Percentiles rank a stretch among this genome's conserved stretches.
Evolutionary conservation across 2,329 filamentous ascomycete genomes (phyloP).

Genomic region (Ampelomyces quisqualis): DNA sequence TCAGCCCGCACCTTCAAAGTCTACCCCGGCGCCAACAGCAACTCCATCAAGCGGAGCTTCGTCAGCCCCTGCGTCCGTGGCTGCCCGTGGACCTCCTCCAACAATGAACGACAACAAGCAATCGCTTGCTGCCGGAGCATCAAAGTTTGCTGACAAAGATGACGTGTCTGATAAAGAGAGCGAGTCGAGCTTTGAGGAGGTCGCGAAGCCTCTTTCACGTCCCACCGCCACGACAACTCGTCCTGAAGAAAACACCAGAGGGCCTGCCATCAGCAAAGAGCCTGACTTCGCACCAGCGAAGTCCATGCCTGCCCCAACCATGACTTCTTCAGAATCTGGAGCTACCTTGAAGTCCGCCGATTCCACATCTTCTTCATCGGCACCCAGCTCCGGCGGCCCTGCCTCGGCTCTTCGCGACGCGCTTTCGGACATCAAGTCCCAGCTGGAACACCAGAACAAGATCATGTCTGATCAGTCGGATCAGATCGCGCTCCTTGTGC

Average conservation of each 20-base stretch:
- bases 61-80: conserved; percentile 52
- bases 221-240: conserved; percentile 40
- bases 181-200: conserved; percentile 82
- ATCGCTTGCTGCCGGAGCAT: conserved; percentile 81
- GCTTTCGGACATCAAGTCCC: conserved; percentile 72
- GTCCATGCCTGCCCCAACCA: conserved; percentile 40
- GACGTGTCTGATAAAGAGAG: conserved; percentile 64
- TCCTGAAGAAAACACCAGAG: conserved; percentile 45
- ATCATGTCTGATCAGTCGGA: conserved; percentile 75
- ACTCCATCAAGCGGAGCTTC: conserved; percentile 48
- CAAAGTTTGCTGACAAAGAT: conserved; percentile 78
- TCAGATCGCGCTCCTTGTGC: conserved; percentile 70
- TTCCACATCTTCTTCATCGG: conserved; percentile 42
- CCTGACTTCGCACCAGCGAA: conserved; percentile 52
- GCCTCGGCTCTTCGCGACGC: conserved; percentile 62
- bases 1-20: conserved; percentile 55
- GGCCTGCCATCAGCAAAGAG: conserved; percentile 35
- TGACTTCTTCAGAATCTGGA: conserved; percentile 37
- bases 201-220: conserved; percentile 72
- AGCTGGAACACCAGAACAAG: conserved; percentile 75
- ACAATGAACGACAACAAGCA: conserved; percentile 81
- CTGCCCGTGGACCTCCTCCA: conserved; percentile 59
- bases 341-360: conserved; percentile 40
- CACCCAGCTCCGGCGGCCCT: conserved; percentile 47
- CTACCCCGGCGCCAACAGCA: conserved; percentile 47